Evolutionary conservation across 768 basidiomycete species (phyloP).

Genomic region (Russula abietina): DNA sequence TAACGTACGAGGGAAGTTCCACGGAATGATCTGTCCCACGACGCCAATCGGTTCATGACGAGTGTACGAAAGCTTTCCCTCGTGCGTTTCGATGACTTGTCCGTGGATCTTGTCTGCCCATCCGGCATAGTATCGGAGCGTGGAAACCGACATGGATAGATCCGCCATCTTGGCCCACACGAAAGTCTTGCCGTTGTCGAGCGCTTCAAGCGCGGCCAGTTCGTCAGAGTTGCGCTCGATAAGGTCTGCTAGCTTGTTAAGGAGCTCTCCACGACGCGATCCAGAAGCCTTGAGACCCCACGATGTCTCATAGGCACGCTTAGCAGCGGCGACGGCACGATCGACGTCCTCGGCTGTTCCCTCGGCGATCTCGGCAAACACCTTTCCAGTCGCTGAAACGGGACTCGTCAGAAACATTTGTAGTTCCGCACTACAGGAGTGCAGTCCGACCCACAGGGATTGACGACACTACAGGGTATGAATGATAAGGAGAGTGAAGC

Average conservation of each 20-base stretch:
- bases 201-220: conserved; percentile 65
- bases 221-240: conserved; percentile 58
- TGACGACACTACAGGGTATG: conserved; percentile 42
- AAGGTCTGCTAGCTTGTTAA: conserved; percentile 58
- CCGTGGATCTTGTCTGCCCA: conserved; percentile 85
- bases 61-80: conserved; percentile 50
- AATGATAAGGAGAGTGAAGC: neutral
- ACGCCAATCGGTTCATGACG: conserved; percentile 57
- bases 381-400: conserved; percentile 47
- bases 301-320: conserved; percentile 52
- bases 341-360: conserved; percentile 71
- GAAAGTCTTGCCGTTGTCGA: conserved; percentile 64
- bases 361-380: conserved; percentile 51
- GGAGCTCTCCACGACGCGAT: conserved; percentile 44
- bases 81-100: conserved; percentile 60
- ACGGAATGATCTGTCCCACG: conserved; percentile 56
- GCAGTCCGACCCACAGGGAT: conserved; percentile 38
- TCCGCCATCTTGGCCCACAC: conserved; percentile 44
- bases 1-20: conserved; percentile 49
- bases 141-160: conserved; percentile 40
- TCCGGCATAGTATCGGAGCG: conserved; percentile 80
- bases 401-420: neutral
- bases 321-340: conserved; percentile 61
- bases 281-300: conserved; percentile 69
- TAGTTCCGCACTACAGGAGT: neutral